Evolutionary conservation across 805 yeast genomes (phyloP), one percentile per base, ranked within the genome.

Genomic region (Priceomyces haplophilus): DNA sequence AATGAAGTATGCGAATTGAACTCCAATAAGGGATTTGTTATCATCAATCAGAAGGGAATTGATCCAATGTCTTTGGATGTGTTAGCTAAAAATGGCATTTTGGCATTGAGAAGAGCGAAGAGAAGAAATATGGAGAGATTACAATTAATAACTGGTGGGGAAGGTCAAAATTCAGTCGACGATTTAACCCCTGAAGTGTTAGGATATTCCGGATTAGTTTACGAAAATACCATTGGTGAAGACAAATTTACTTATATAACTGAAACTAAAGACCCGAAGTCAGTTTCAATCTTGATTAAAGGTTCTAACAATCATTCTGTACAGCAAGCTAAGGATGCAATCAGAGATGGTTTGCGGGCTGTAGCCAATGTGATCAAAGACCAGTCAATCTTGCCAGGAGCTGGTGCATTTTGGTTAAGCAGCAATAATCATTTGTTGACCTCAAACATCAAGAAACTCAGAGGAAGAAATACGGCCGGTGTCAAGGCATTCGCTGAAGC

Each of bases 41-140:
- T 93, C 44, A 86, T 93, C 64, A 93, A 93, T 69, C 99, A 93
- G 69, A 93, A 93, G 75, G 99, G 99, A 56, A 93, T 93, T 52
- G 99, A 93, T 62, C 99, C 99, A 50, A 85, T 93, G 93, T 89
- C 97, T 6, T 72, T 93, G 49, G 99, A 93, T 61, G 83, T 91
- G 4, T 75, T 93, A 50, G 98, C 98, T 34, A 88, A 88, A 61
- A 85, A 93, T 66, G 86, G 85, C 54, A 93, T 93, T 52, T 74
- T 93, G 54, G 99, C 99, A 1, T 76, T 93, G 56, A 83, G 99
- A 74, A 82, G 99, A 61, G 99, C 99, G 34, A 93, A 93, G 75
- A 83, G 99, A 74, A 85, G 99, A 72, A 93, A 93, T 67, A 91
- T 93, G 99, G 99, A 93, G 72, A 83, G 99, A 63, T 76, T 93